Conservation (phyloP, 441 rosid species). For the Pelargonium fulgidum region DNA sequence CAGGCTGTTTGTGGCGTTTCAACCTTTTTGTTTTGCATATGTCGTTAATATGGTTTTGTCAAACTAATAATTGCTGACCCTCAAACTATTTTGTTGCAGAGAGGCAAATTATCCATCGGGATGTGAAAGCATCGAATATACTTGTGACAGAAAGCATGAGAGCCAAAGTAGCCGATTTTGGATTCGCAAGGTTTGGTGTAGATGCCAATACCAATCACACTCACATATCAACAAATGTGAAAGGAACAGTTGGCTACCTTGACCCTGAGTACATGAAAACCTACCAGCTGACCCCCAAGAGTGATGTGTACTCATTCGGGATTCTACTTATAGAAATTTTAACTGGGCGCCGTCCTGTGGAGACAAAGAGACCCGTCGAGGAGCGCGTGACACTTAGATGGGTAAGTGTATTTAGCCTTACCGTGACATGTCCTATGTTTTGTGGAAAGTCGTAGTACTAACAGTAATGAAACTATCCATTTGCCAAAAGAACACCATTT, state of each 20-base stretch:
- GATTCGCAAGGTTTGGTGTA: slow-evolving; percentile 75
- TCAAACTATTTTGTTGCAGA: slow-evolving; percentile 34
- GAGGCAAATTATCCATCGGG: slow-evolving; percentile 89
- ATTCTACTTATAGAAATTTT: slow-evolving; percentile 76
- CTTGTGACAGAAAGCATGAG: slow-evolving; percentile 80
- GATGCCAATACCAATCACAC: slow-evolving; percentile 49
- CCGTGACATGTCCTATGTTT: background rate
- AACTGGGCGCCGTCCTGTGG: slow-evolving; percentile 95
- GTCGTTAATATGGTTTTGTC: background rate
- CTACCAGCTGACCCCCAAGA: slow-evolving; percentile 79
- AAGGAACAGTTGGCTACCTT: slow-evolving; percentile 91
- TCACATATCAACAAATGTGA: slow-evolving; percentile 75
- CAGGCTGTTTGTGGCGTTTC: no score
- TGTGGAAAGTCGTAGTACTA: background rate
- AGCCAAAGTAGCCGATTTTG: slow-evolving; percentile 94
- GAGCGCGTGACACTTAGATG: slow-evolving; percentile 77
- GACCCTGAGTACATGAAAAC: slow-evolving; percentile 97
- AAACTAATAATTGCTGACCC: slow-evolving; percentile 11
- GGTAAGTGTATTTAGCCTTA: slow-evolving; percentile 39
- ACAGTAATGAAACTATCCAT: background rate
- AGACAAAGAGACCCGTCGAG: slow-evolving; percentile 42
- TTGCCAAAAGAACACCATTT: background rate
- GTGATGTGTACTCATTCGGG: slow-evolving; percentile 91
- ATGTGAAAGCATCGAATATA: slow-evolving; percentile 88
- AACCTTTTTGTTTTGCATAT: no score